Conservation (phyloP, 176 grass and related monocot genomes). For the Aegilops longissima region DNA sequence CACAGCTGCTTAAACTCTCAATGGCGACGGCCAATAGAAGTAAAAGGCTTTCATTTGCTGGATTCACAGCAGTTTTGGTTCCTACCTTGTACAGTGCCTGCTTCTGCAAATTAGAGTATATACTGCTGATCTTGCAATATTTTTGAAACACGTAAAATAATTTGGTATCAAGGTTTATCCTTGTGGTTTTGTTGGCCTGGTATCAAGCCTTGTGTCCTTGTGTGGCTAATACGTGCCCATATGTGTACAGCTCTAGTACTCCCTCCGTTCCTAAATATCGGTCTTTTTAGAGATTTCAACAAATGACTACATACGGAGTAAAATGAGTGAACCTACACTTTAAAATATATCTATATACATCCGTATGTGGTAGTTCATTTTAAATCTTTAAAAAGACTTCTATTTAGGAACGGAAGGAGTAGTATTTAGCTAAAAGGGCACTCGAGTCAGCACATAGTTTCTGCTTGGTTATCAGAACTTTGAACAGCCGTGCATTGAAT, state of each 20-base stretch:
- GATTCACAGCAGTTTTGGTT: slow-evolving; percentile 15
- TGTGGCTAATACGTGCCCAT: no score
- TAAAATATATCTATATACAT: no score
- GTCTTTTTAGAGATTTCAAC: no score
- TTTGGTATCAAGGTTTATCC: background rate
- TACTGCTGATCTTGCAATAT: background rate
- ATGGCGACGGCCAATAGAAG: background rate
- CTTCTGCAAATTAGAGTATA: background rate
- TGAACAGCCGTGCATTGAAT: background rate
- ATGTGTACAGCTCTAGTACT: no score
- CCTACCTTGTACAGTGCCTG: background rate
- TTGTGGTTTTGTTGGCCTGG: background rate
- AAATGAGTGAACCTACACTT: no score
- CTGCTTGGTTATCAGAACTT: background rate
- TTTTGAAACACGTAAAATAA: background rate
- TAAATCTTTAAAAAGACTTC: no score
- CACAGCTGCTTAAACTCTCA: background rate
- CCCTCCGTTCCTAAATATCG: no score
- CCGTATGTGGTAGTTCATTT: no score
- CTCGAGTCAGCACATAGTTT: background rate
- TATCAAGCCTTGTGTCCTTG: background rate
- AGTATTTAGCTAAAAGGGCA: background rate
- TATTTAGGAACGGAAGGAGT: no score
- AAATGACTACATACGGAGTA: no score
- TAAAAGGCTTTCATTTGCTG: slow-evolving; percentile 6